Conservation (phyloP, 2,329 filamentous ascomycete genomes). For the Whalleya microplaca region DNA sequence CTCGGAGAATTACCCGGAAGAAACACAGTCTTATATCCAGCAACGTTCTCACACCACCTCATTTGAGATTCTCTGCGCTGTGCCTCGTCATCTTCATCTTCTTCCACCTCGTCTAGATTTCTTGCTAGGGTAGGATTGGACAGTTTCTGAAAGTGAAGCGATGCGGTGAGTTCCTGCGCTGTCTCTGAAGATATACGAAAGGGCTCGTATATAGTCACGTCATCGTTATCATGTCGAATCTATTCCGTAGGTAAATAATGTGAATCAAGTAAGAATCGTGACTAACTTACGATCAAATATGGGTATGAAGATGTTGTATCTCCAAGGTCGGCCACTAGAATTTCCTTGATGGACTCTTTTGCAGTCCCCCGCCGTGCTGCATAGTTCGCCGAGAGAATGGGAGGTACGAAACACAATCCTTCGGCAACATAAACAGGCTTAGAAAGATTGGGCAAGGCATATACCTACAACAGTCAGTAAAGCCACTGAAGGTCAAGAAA, state of each 20-base stretch:
- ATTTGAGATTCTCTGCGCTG: slow-evolving; percentile 57
- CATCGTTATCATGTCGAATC: slow-evolving; percentile 79
- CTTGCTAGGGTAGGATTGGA: slow-evolving; percentile 70
- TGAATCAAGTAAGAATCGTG: slow-evolving; percentile 6
- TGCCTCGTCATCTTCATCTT: slow-evolving; percentile 54
- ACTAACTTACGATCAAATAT: slow-evolving; percentile 73
- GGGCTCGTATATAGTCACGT: slow-evolving; percentile 86
- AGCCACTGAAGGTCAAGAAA: neutral
- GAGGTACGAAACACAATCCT: slow-evolving; percentile 76
- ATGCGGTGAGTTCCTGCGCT: slow-evolving; percentile 52
- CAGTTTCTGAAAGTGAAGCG: slow-evolving; percentile 77
- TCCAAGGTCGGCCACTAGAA: slow-evolving; percentile 83
- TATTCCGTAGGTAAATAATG: slow-evolving; percentile 40
- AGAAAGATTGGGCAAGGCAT: slow-evolving; percentile 73
- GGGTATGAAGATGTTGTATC: slow-evolving; percentile 71
- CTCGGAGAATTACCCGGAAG: slow-evolving; percentile 78
- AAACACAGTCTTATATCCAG: slow-evolving; percentile 80
- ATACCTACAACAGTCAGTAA: slow-evolving; percentile 60
- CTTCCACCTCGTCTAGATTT: slow-evolving; percentile 50
- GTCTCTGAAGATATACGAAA: slow-evolving; percentile 55
- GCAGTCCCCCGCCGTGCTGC: slow-evolving; percentile 69
- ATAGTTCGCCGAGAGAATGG: slow-evolving; percentile 73
- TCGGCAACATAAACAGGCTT: slow-evolving; percentile 75
- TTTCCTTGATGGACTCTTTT: slow-evolving; percentile 76
- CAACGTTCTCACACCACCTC: slow-evolving; percentile 65